Conservation (phyloP, 2,329 filamentous ascomycete species). For the Blastomyces parvus region DNA sequence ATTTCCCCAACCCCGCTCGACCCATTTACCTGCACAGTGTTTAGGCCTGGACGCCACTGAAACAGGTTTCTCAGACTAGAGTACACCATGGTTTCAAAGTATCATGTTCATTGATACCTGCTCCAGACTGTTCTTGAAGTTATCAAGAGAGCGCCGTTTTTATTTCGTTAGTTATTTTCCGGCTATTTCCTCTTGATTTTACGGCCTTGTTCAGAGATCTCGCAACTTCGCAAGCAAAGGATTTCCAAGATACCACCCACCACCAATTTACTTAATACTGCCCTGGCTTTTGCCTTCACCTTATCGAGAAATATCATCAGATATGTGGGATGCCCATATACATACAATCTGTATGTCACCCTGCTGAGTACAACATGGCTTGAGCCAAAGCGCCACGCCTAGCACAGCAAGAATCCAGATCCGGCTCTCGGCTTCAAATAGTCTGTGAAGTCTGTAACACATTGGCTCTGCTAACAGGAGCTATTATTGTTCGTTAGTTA, state of each 20-base stretch:
- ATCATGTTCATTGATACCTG: neutral
- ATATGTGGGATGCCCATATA: neutral
- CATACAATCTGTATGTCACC: neutral
- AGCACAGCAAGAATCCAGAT: neutral
- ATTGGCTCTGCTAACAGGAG: neutral
- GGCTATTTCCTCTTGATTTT: neutral
- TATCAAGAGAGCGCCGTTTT: neutral
- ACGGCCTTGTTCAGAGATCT: neutral
- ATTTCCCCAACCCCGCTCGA: neutral
- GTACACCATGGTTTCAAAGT: neutral
- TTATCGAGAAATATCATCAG: neutral
- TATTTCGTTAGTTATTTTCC: neutral
- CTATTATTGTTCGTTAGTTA: neutral
- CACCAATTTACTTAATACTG: neutral
- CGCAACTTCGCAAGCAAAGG: neutral
- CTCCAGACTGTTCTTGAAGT: neutral
- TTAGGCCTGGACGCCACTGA: neutral
- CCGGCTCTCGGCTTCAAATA: neutral
- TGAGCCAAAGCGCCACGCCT: neutral
- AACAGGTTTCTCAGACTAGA: neutral
- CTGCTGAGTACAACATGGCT: neutral
- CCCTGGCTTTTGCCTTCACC: neutral
- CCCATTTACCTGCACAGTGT: too few species aligned
- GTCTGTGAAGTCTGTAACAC: neutral
- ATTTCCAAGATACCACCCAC: neutral